phyloP scores from a whole-genome alignment of 805 yeast genomes.

The Clavispora carvajalis region DNA sequence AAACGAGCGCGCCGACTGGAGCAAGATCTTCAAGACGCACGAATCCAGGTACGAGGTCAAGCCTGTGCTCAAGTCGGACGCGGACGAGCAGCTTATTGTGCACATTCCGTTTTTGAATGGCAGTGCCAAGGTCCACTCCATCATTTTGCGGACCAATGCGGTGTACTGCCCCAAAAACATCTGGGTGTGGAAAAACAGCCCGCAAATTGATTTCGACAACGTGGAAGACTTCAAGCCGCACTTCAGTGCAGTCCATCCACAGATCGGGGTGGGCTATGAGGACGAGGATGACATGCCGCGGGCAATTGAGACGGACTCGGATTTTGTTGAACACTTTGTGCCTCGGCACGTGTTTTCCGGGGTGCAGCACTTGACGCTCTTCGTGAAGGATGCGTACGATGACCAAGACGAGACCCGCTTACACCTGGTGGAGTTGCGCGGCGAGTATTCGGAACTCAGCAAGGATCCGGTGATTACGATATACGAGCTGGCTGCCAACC shows the following conservation, averaged over 20 bases:
- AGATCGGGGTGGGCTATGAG: conserved; percentile 43
- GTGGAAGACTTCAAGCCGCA: conserved; percentile 46
- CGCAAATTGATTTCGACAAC: conserved; percentile 67
- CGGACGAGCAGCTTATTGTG: conserved; percentile 75
- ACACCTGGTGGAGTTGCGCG: conserved; percentile 74
- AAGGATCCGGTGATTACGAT: conserved; percentile 70
- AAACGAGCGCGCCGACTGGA: conserved; percentile 45
- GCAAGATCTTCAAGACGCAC: conserved; percentile 48
- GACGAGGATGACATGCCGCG: conserved; percentile 34
- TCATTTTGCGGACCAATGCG: conserved; percentile 63
- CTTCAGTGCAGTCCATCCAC: conserved; percentile 58
- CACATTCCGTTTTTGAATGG: conserved; percentile 73
- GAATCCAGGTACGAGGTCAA: conserved; percentile 45
- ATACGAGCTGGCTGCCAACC: conserved; percentile 91
- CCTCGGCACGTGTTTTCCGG: conserved; percentile 74
- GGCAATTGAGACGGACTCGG: conserved; percentile 28
- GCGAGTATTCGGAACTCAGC: conserved; percentile 52
- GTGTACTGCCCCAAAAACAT: conserved; percentile 64
- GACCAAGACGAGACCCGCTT: conserved; percentile 49
- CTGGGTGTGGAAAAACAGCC: conserved; percentile 67
- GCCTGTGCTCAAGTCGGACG: conserved; percentile 58
- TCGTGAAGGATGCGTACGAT: conserved; percentile 51
- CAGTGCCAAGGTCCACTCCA: conserved; percentile 65
- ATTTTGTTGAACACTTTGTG: conserved; percentile 74
- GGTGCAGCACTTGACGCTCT: conserved; percentile 60